Evolutionary conservation across 2,329 filamentous ascomycete genomes (phyloP).

Genomic region (Thermomyces lanuginosus): DNA sequence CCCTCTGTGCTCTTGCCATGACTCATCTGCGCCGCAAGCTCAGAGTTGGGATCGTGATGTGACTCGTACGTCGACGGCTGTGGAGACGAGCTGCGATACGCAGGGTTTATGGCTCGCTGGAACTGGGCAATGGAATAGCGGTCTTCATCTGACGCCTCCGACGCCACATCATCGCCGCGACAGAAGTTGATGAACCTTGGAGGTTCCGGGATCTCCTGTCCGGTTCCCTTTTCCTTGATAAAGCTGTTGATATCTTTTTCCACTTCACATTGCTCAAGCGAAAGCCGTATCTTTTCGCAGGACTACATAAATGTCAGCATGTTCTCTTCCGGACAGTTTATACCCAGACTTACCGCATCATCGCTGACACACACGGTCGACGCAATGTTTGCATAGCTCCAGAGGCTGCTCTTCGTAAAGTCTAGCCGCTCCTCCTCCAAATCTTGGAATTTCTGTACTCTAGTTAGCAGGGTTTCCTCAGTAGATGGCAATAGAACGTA

Average conservation of each 20-base stretch:
- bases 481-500: constrained; percentile 16
- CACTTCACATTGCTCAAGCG: constrained; percentile 88
- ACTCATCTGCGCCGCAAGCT: constrained; percentile 52
- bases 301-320: constrained; percentile 32
- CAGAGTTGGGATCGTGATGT: constrained; percentile 70
- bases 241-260: constrained; percentile 85
- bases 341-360: constrained; percentile 44
- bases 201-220: constrained; percentile 91
- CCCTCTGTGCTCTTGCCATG: too few species aligned
- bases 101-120: constrained; percentile 83
- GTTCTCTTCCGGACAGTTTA: not conserved
- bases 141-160: constrained; percentile 75
- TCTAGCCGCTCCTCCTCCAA: constrained; percentile 93
- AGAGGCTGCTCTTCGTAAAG: constrained; percentile 93
- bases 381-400: constrained; percentile 94
- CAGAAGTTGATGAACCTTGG: constrained; percentile 99
- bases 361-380: constrained; percentile 97
- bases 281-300: constrained; percentile 88
- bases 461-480: constrained; percentile 10
- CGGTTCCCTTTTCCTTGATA: constrained; percentile 77
- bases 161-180: constrained; percentile 67
- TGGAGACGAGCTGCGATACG: constrained; percentile 87
- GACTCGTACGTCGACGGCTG: constrained; percentile 87
- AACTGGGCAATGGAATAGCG: constrained; percentile 93
- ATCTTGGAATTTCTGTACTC: constrained; percentile 77